Percentiles rank a stretch among this genome's conserved stretches.
These are phyloP conservation scores for Neltuma alba DNA, from an alignment of 306 rosid species.

Conservation along the genomic window DNA sequence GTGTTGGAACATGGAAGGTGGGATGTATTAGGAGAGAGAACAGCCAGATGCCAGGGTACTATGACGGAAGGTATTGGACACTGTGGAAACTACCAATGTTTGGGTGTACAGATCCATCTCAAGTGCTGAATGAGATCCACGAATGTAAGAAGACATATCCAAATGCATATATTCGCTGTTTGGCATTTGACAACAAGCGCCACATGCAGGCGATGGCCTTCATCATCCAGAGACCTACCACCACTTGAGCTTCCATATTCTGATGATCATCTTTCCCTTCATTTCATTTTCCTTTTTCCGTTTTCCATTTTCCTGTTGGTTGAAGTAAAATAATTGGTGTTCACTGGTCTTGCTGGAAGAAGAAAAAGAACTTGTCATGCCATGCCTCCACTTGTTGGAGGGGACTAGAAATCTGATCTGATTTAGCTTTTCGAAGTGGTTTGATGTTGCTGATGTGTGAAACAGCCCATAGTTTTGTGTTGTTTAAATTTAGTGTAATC, in stretches of 20 bases:
- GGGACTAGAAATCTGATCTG: background rate
- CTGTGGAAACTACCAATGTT: slow-evolving; percentile 87
- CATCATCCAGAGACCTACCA: slow-evolving; percentile 58
- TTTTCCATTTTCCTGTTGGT: background rate
- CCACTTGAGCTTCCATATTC: background rate
- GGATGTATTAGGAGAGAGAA: slow-evolving; percentile 60
- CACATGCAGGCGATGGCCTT: slow-evolving; percentile 80
- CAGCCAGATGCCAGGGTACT: slow-evolving; percentile 75
- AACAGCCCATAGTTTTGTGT: slow-evolving; percentile 40
- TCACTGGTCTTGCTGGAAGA: background rate
- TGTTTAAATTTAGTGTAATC: background rate
- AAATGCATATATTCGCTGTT: slow-evolving; percentile 68
- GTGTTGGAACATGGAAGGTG: slow-evolving; percentile 44
- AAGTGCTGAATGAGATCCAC: slow-evolving; percentile 62
- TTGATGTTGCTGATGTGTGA: background rate
- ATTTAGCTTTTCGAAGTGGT: background rate
- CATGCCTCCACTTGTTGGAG: slow-evolving; percentile 28
- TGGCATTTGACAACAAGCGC: slow-evolving; percentile 72
- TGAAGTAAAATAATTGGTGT: background rate
- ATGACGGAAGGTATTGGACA: slow-evolving; percentile 91
- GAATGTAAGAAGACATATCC: slow-evolving; percentile 67
- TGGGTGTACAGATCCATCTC: slow-evolving; percentile 66
- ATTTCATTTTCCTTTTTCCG: background rate
- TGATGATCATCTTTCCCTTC: background rate
- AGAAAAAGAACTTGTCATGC: slow-evolving; percentile 2